Evolutionary conservation across 177 flowering plant genomes (phyloP).

Genomic region (Vitis hybrid): DNA sequence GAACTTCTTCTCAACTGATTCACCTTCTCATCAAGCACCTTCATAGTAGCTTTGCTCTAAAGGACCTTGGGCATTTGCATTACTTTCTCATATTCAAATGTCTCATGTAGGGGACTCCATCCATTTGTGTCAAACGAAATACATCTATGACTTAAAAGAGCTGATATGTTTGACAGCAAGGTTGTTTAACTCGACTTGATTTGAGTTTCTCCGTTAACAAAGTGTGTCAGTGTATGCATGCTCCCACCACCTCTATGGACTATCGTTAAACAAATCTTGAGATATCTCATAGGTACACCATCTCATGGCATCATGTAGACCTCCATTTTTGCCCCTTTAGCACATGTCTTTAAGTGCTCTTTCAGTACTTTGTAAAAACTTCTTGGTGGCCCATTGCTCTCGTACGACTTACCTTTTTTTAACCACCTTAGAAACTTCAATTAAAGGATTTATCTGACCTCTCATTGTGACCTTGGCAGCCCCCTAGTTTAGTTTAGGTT

Average conservation of each 20-base stretch:
- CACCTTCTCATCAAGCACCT: not conserved
- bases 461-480: accelerated
- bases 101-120: not conserved
- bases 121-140: not conserved
- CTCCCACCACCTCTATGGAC: no score
- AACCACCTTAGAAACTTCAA: accelerated
- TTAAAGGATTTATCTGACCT: no score
- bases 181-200: not conserved
- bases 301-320: no score
- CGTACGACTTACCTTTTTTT: no score
- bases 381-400: no score
- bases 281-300: no score
- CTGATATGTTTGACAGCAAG: not conserved
- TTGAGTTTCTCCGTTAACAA: not conserved
- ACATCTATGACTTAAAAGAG: not conserved
- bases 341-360: no score
- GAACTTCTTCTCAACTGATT: not conserved
- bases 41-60: not conserved
- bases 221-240: not conserved
- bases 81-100: not conserved
- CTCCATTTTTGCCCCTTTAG: no score
- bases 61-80: not conserved
- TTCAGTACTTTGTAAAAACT: no score
- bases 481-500: no score
- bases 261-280: no score